phyloP scores from a whole-genome alignment of 257 asterid species.

The Gentiana straminea region DNA sequence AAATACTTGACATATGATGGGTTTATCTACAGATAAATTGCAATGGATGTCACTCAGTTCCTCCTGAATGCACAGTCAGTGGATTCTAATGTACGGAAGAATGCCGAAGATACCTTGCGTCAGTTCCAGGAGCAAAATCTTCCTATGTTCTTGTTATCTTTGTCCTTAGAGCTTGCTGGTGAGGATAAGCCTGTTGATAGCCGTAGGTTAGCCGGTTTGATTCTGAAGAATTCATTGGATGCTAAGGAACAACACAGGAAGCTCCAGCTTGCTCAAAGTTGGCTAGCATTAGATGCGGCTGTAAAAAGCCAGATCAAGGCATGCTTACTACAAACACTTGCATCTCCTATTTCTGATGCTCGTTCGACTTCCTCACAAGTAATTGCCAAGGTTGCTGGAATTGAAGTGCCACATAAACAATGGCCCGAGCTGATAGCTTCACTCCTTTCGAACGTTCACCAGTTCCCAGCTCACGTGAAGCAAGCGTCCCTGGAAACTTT shows the following conservation, averaged over 20 bases:
- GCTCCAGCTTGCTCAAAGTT: conserved; percentile 60
- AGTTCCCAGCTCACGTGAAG: conserved; percentile 65
- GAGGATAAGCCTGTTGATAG: conserved; percentile 81
- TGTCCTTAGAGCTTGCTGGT: conserved; percentile 64
- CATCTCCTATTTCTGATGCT: conserved; percentile 53
- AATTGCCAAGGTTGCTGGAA: conserved; percentile 74
- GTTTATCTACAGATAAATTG: conserved; percentile 27
- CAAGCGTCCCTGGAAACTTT: conserved; percentile 77
- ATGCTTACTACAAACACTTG: conserved; percentile 63
- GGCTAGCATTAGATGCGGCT: conserved; percentile 59
- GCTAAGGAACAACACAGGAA: conserved; percentile 80
- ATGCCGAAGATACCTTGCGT: conserved; percentile 61
- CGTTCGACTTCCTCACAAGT: conserved; percentile 82
- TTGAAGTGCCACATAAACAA: conserved; percentile 76
- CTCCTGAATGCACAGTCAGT: conserved; percentile 72
- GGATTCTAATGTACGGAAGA: conserved; percentile 61
- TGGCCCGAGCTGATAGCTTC: conserved; percentile 84
- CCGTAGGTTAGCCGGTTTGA: conserved; percentile 71
- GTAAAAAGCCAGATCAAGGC: conserved; percentile 63
- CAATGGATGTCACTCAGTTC: conserved; percentile 80
- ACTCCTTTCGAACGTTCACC: conserved; percentile 61
- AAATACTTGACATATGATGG: conserved; percentile 2
- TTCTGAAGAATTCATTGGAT: conserved; percentile 75
- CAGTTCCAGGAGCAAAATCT: conserved; percentile 92
- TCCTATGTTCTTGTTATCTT: conserved; percentile 56